Evolutionary conservation across 768 basidiomycete species (phyloP).

Genomic region (Mycena floridula): DNA sequence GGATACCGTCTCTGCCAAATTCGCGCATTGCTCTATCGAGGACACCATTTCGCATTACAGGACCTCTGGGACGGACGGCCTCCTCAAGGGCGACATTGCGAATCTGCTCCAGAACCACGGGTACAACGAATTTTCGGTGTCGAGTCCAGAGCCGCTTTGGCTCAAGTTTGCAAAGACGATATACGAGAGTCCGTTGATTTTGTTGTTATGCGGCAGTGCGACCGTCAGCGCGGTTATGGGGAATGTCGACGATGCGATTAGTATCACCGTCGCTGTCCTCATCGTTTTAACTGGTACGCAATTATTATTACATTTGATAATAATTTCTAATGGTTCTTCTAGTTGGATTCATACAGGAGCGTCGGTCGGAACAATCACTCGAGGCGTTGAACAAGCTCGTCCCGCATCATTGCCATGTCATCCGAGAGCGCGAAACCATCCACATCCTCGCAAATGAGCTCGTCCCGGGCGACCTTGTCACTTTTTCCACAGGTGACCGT

Average conservation of each 20-base stretch:
- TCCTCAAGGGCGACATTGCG: conserved; percentile 57
- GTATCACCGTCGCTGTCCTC: conserved; percentile 85
- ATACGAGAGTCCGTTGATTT: conserved; percentile 89
- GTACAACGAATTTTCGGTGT: conserved; percentile 92
- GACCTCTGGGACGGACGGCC: conserved; percentile 55
- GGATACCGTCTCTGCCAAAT: conserved; percentile 61
- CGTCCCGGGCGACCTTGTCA: conserved; percentile 92
- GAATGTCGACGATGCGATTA: conserved; percentile 91
- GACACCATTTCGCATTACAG: conserved; percentile 70
- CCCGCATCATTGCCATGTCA: conserved; percentile 91
- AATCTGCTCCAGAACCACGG: conserved; percentile 64
- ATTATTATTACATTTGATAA: background rate
- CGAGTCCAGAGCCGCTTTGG: conserved; percentile 69
- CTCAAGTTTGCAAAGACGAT: conserved; percentile 94
- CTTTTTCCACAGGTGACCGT: conserved; percentile 87
- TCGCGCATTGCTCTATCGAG: conserved; percentile 61
- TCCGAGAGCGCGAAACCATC: conserved; percentile 54
- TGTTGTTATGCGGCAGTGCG: conserved; percentile 87
- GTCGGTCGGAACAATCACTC: conserved; percentile 88
- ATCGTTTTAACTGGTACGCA: conserved; percentile 87
- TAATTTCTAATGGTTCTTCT: conserved; percentile 11
- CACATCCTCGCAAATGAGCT: conserved; percentile 94
- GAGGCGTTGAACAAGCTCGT: conserved; percentile 96
- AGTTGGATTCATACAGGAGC: conserved; percentile 96
- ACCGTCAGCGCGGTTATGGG: conserved; percentile 87